Percentiles rank a stretch among this genome's conserved stretches.
These are phyloP conservation scores for Globisporangium cylindrosporum DNA, from an alignment of 352 stramenopile genomes.

Conservation along the genomic window DNA sequence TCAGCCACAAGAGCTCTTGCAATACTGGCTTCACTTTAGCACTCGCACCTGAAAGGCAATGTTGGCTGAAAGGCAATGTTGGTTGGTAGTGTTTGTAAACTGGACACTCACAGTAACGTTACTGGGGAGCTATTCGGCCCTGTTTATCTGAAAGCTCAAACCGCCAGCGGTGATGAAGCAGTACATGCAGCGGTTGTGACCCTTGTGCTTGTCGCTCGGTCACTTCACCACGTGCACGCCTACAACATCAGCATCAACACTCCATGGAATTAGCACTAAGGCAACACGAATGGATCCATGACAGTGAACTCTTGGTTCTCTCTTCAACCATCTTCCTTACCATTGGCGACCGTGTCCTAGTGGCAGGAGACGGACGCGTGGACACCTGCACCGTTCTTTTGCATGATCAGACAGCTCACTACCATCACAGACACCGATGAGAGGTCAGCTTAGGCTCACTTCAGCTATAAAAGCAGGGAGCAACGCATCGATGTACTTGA, in stretches of 20 bases:
- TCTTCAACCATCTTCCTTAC: slow-evolving; percentile 21
- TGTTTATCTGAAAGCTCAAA: slow-evolving; percentile 59
- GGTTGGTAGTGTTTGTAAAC: background rate
- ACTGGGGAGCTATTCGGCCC: too few species aligned
- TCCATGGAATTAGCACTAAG: background rate
- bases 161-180: slow-evolving; percentile 85
- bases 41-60: too few species aligned
- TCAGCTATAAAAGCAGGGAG: background rate
- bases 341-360: slow-evolving; percentile 91
- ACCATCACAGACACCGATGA: background rate
- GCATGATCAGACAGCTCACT: slow-evolving; percentile 91
- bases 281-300: background rate
- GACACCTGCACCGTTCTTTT: slow-evolving; percentile 91
- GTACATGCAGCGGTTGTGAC: slow-evolving; percentile 88
- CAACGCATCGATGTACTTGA: slow-evolving; percentile 87
- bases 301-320: background rate
- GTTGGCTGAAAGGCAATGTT: too few species aligned
- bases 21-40: too few species aligned
- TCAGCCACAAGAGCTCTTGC: too few species aligned
- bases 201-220: slow-evolving; percentile 89
- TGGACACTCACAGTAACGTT: too few species aligned
- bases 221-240: slow-evolving; percentile 83
- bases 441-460: slow-evolving; percentile 5
- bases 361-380: slow-evolving; percentile 88
- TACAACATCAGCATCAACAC: slow-evolving; percentile 16